Percentiles rank a stretch among this genome's conserved stretches.
These are phyloP conservation scores for Fusarium caatingaense DNA, from an alignment of 2,329 filamentous ascomycete species.

Conservation along the genomic window DNA sequence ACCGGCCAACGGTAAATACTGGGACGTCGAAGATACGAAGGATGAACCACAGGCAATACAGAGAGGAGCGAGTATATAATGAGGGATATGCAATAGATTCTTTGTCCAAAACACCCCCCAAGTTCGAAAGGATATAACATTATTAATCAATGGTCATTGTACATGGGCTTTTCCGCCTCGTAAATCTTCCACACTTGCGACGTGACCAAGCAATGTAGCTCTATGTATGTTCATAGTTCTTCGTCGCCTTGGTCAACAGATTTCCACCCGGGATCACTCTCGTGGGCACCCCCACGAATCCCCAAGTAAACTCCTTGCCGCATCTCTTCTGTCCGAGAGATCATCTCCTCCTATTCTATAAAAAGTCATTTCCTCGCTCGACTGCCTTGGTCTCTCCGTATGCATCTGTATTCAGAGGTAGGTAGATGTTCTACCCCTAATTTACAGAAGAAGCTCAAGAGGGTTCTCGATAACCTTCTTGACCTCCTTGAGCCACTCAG, in stretches of 20 bases:
- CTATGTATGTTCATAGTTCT: slow-evolving; percentile 28
- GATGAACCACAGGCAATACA: not conserved
- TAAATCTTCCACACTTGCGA: slow-evolving; percentile 39
- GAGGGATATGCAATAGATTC: slow-evolving; percentile 42
- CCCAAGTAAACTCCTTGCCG: slow-evolving; percentile 28
- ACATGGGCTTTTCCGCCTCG: slow-evolving; percentile 52
- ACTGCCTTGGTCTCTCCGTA: slow-evolving; percentile 3
- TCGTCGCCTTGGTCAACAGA: slow-evolving; percentile 14
- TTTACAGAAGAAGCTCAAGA: slow-evolving; percentile 89
- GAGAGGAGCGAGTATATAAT: slow-evolving; percentile 12
- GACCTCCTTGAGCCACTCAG: slow-evolving; percentile 95
- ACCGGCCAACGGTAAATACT: too few relatives aligned
- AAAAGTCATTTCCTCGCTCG: slow-evolving; percentile 39
- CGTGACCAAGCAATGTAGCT: slow-evolving; percentile 21
- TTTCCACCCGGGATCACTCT: slow-evolving; percentile 23
- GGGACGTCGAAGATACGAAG: not conserved
- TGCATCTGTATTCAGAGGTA: slow-evolving; percentile 5
- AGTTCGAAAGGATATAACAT: slow-evolving; percentile 51
- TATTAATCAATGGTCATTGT: slow-evolving; percentile 59
- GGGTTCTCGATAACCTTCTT: slow-evolving; percentile 99
- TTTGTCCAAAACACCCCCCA: slow-evolving; percentile 43
- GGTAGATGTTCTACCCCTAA: slow-evolving; percentile 1
- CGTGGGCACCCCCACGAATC: slow-evolving; percentile 12
- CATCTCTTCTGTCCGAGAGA: slow-evolving; percentile 27
- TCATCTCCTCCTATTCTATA: slow-evolving; percentile 39